Evolutionary conservation across 2,329 filamentous ascomycete genomes (phyloP), one percentile per base, ranked within the genome.

Genomic region (Elsinoe fawcettii): DNA sequence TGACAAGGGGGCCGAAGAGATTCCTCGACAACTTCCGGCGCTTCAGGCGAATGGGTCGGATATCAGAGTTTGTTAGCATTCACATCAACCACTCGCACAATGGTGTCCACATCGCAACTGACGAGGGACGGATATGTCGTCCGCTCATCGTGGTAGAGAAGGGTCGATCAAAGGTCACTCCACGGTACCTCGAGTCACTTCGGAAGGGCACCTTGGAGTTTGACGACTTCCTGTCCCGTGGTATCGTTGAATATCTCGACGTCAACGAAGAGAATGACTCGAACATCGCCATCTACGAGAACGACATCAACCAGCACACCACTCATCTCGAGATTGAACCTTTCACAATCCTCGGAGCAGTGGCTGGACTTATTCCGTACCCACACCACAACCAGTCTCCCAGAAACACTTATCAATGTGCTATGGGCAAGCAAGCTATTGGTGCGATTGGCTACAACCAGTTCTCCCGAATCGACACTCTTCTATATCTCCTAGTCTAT

Each of bases 391-490:
- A 99, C 73, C 93, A 99, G 71, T 99, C 95, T 14, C 93, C 93
- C 8, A 82, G 93, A 79, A 99, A 99, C 70, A 99, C 93, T 0
- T 99, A 99, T 68, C 92, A 97, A 78, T 96, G 92, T 75, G 93
- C 93, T 74, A 99, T 99, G 93, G 93, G 93, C 81, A 99, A 99
- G 75, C 93, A 99, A 87, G 93, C 93, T 37, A 97, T 99, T 70
- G 93, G 93, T 32, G 91, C 92, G 32, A 97, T 99, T 69, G 93
- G 92, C 14, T 95, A 96, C 69, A 99, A 99, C 69, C 93, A 99
- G 71, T 96, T 96, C 74, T 88, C 92, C 66, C 86, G 93, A 58
- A 96, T 99, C 70, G 93, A 99, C 67, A 97, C 92, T 0, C 79
- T 99, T 14, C 82, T 99, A 5, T 97, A 96, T 69, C 88, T 96